phyloP scores from a whole-genome alignment of 2,329 filamentous ascomycete genomes.

The Chlorencoelia australis region DNA sequence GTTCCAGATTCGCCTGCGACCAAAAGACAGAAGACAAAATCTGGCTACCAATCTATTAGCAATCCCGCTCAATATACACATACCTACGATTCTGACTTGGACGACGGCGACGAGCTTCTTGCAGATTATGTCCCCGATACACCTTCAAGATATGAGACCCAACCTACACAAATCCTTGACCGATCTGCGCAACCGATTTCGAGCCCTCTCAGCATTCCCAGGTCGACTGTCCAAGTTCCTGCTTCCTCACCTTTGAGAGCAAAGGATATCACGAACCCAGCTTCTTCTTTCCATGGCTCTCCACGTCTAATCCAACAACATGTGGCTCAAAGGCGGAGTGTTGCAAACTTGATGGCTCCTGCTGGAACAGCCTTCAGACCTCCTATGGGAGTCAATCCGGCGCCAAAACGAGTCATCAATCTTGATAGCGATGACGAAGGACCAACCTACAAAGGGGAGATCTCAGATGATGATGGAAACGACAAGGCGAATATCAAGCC shows the following conservation, averaged over 20 bases:
- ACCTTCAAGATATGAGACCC: slow-evolving; percentile 28
- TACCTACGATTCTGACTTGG: slow-evolving; percentile 30
- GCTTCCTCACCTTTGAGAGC: slow-evolving; percentile 63
- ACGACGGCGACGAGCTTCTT: slow-evolving; percentile 37
- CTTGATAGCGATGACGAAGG: slow-evolving; percentile 46
- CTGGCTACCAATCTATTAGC: slow-evolving; percentile 23
- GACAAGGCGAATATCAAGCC: slow-evolving; percentile 48
- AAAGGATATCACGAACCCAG: slow-evolving; percentile 8
- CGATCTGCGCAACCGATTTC: slow-evolving; percentile 24
- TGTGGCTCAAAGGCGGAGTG: slow-evolving; percentile 16
- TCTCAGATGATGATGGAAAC: slow-evolving; percentile 50
- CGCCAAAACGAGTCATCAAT: slow-evolving; percentile 31
- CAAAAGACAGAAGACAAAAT: slow-evolving; percentile 25
- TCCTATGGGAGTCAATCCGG: slow-evolving; percentile 30
- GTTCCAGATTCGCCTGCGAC: slow-evolving; percentile 20
- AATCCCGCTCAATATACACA: slow-evolving; percentile 17
- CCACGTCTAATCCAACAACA: slow-evolving; percentile 17
- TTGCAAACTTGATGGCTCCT: slow-evolving; percentile 61
- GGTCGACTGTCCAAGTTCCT: slow-evolving; percentile 60
- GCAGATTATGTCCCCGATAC: slow-evolving; percentile 33
- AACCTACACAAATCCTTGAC: slow-evolving; percentile 30
- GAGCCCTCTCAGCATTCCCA: slow-evolving; percentile 19
- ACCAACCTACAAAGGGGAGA: slow-evolving; percentile 50
- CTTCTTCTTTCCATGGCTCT: slow-evolving; percentile 19
- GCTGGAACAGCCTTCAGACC: slow-evolving; percentile 62